A percentile compares a stretch with the other conserved stretches of the same genome.
phyloP scores from a whole-genome alignment of 2,329 filamentous ascomycete genomes.

The Claviceps humidiphila region DNA sequence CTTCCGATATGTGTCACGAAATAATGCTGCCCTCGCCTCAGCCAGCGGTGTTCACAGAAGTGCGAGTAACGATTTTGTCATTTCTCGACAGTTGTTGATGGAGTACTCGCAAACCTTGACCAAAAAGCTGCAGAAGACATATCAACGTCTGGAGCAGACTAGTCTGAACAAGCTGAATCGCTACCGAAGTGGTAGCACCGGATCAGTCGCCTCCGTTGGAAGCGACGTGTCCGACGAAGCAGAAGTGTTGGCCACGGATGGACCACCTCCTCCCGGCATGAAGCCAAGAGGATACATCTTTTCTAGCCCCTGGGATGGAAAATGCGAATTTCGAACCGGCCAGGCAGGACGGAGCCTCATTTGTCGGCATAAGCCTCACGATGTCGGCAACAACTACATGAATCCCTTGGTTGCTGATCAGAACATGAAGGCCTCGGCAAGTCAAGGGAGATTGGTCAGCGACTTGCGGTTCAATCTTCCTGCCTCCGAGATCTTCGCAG shows the following conservation, averaged over 20 bases:
- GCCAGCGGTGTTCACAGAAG: conserved; percentile 2
- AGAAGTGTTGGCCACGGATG: conserved; percentile 1
- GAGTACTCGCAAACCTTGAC: conserved; percentile 37
- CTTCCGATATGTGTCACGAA: conserved; percentile 26
- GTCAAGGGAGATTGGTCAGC: conserved; percentile 38
- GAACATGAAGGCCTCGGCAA: conserved; percentile 3
- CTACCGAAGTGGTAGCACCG: conserved; percentile 16
- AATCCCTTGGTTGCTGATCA: conserved; percentile 31
- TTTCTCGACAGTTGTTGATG: conserved; percentile 44
- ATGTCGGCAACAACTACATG: conserved; percentile 16
- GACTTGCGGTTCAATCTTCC: conserved; percentile 87
- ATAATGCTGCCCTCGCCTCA: neutral
- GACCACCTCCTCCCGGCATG: conserved; percentile 13
- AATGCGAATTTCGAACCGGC: conserved; percentile 74
- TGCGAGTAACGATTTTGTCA: conserved; percentile 11
- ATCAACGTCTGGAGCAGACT: conserved; percentile 23
- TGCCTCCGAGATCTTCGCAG: conserved; percentile 34
- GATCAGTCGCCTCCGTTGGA: conserved; percentile 16
- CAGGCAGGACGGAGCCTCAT: conserved; percentile 60
- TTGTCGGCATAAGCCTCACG: conserved; percentile 58
- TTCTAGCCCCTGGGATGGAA: conserved; percentile 72
- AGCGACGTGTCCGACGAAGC: neutral
- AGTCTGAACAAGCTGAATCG: conserved; percentile 14
- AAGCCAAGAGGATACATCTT: conserved; percentile 62
- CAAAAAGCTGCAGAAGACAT: conserved; percentile 31